Conservation (phyloP, 148 eudicot species). For the Pharnaceum exiguum region DNA sequence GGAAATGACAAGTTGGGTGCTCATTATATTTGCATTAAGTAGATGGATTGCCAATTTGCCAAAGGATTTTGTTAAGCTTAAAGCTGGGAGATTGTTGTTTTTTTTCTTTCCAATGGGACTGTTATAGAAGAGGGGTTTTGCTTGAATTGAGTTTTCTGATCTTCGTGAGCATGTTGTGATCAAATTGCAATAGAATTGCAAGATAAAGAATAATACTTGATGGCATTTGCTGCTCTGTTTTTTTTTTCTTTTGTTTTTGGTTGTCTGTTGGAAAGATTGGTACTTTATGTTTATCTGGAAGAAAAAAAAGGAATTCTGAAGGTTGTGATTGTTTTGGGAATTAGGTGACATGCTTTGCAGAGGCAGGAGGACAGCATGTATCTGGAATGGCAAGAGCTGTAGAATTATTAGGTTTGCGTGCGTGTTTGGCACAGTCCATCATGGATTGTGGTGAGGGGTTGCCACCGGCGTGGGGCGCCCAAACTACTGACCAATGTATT, state of each 20-base stretch:
- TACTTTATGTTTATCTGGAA: background rate
- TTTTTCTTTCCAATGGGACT: too few species aligned
- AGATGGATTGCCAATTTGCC: too few species aligned
- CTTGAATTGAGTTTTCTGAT: background rate
- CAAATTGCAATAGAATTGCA: too few species aligned
- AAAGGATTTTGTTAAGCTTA: too few species aligned
- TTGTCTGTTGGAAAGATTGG: background rate
- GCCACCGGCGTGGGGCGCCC: conserved; percentile 57
- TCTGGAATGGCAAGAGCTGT: conserved; percentile 88
- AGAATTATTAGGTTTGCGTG: conserved; percentile 68
- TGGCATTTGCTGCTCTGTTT: too few species aligned
- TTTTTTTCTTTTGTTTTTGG: background rate
- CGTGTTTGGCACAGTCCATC: conserved; percentile 71
- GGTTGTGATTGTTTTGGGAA: conserved; percentile 1
- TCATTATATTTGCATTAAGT: too few species aligned
- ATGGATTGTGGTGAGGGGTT: conserved; percentile 91
- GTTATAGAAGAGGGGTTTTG: too few species aligned
- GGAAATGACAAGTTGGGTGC: too few species aligned
- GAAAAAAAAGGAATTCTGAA: background rate
- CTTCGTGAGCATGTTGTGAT: background rate
- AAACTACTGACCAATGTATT: conserved; percentile 66
- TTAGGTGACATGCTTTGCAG: conserved; percentile 94
- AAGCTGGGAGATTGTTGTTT: too few species aligned
- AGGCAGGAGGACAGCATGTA: conserved; percentile 94
- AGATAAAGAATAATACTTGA: too few species aligned